Conservation (phyloP, 805 yeast species). For the Starmerella geochares region DNA sequence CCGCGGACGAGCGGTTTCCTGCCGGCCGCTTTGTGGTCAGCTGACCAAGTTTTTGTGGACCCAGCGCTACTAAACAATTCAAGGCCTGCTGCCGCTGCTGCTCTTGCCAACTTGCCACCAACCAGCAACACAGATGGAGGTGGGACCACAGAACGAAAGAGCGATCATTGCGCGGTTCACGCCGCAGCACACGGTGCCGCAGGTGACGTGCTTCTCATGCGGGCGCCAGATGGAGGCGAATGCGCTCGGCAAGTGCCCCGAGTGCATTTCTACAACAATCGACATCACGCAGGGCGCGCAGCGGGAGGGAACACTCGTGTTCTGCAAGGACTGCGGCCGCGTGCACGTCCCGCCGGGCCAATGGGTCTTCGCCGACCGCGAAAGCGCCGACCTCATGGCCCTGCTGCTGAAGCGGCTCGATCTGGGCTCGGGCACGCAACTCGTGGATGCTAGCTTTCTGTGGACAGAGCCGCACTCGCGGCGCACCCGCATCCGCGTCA, state of each 20-base stretch:
- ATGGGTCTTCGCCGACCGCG: constrained; percentile 84
- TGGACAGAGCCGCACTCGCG: constrained; percentile 99
- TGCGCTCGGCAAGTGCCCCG: constrained; percentile 89
- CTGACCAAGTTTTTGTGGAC: background rate
- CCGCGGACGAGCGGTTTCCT: background rate
- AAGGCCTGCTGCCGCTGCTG: background rate
- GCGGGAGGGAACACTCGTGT: constrained; percentile 70
- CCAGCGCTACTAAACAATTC: no score
- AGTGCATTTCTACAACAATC: constrained; percentile 81
- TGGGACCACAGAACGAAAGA: constrained; percentile 1
- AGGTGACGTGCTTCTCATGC: constrained; percentile 90
- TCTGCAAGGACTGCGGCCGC: constrained; percentile 90
- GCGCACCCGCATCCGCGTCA: constrained; percentile 78
- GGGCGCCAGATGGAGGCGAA: constrained; percentile 95
- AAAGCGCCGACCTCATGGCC: constrained; percentile 79
- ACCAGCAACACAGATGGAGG: constrained; percentile 11
- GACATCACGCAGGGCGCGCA: constrained; percentile 89
- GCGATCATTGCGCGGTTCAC: constrained; percentile 26
- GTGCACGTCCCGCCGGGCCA: constrained; percentile 85
- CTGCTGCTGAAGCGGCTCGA: constrained; percentile 75
- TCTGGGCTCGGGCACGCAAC: constrained; percentile 66
- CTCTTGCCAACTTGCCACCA: background rate
- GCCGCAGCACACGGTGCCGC: constrained; percentile 44
- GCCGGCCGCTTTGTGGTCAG: background rate
- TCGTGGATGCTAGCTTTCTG: constrained; percentile 86